These are phyloP conservation scores for Eremothecium sinecaudum DNA, from an alignment of 1,139 yeast species.

Conservation along the genomic window DNA sequence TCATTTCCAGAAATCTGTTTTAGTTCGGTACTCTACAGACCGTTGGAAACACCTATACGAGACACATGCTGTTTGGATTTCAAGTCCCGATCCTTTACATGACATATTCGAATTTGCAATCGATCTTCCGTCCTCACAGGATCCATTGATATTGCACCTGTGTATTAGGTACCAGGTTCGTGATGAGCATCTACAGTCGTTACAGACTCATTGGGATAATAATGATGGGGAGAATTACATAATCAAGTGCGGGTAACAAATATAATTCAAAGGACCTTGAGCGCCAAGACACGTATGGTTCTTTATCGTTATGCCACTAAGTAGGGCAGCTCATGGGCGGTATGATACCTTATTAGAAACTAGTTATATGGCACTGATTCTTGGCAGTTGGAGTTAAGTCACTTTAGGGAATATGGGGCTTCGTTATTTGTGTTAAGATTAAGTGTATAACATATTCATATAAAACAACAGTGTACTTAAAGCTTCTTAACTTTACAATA, in stretches of 20 bases:
- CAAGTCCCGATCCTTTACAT: conserved; percentile 26
- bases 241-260: conserved; percentile 13
- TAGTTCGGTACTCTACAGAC: conserved; percentile 26
- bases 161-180: conserved; percentile 27
- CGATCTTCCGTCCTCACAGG: conserved; percentile 12
- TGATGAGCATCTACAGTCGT: conserved; percentile 15
- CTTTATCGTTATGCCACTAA: too few species aligned
- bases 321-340: too few species aligned
- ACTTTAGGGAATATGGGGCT: too few species aligned
- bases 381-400: too few species aligned
- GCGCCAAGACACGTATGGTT: too few species aligned
- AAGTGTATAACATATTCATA: too few species aligned
- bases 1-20: conserved; percentile 26
- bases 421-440: too few species aligned
- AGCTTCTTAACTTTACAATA: too few species aligned
- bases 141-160: conserved; percentile 19
- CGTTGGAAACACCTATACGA: conserved; percentile 25
- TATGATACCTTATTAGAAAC: too few species aligned
- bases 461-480: too few species aligned
- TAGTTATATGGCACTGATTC: too few species aligned
- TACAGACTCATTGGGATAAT: conserved; percentile 29
- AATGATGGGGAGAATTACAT: conserved; percentile 26
- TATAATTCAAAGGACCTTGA: too few species aligned
- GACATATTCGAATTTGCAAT: conserved; percentile 29
- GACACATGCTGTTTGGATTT: conserved; percentile 26